phyloP scores from a whole-genome alignment of 139 green algal species.

The Chlamydomonas asymmetrica region DNA sequence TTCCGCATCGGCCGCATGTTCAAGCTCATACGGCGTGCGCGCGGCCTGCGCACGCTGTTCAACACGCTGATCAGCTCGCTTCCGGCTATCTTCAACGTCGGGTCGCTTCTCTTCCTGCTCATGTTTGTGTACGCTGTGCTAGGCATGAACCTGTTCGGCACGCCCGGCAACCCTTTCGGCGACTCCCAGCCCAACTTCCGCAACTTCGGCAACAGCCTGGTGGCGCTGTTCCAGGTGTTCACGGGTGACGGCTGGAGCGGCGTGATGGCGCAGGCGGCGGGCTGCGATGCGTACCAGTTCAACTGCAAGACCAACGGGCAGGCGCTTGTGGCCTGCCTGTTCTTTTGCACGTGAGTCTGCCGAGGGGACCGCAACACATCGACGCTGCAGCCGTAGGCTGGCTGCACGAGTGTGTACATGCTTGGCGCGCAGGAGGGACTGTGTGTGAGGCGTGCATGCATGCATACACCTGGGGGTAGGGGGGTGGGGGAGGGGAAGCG shows the following conservation, averaged over 20 bases:
- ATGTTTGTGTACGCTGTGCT: conserved; percentile 75
- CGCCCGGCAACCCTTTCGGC: conserved; percentile 24
- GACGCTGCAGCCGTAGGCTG: too few species aligned
- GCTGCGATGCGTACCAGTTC: conserved; percentile 5
- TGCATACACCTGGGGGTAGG: too few species aligned
- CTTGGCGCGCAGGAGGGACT: too few species aligned
- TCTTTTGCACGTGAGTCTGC: conserved; percentile 30
- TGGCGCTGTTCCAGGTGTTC: conserved; percentile 36
- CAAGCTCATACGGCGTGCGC: conserved; percentile 60
- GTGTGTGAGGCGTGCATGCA: too few species aligned
- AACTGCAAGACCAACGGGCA: conserved; percentile 15
- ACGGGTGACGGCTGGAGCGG: conserved; percentile 24
- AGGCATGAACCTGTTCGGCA: conserved; percentile 72
- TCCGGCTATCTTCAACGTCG: conserved; percentile 71
- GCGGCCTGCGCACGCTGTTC: conserved; percentile 64
- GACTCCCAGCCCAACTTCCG: conserved; percentile 60
- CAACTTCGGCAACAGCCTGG: conserved; percentile 29
- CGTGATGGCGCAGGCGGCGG: conserved; percentile 7
- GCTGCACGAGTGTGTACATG: too few species aligned
- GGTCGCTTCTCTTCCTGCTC: conserved; percentile 63
- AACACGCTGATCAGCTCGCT: conserved; percentile 68
- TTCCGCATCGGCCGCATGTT: conserved; percentile 55
- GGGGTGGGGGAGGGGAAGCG: too few species aligned
- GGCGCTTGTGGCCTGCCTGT: conserved; percentile 19
- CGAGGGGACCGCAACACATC: too few species aligned